These are phyloP conservation scores for Trametes sp. DNA, from an alignment of 1,284 basidiomycete species.

Conservation along the genomic window DNA sequence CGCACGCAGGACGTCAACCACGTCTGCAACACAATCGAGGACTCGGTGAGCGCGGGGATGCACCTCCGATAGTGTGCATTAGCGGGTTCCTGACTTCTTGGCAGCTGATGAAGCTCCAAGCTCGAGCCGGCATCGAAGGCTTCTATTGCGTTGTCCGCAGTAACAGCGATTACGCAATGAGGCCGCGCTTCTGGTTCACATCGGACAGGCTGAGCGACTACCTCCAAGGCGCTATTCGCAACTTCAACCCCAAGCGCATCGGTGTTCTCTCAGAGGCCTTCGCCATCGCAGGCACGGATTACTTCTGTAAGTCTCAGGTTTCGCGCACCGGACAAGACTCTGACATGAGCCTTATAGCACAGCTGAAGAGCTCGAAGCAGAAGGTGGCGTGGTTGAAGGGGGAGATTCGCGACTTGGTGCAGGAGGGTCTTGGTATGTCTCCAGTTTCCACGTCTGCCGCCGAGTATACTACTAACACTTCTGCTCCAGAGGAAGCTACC, in stretches of 20 bases:
- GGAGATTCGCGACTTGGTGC: background rate
- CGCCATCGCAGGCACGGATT: background rate
- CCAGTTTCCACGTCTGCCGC: no score
- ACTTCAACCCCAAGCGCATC: background rate
- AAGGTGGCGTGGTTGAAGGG: background rate
- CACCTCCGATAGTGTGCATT: background rate
- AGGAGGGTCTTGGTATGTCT: background rate
- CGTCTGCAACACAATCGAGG: background rate
- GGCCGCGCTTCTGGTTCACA: slow-evolving; percentile 5
- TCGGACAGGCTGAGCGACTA: background rate
- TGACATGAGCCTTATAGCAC: background rate
- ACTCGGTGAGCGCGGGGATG: background rate
- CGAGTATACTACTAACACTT: no score
- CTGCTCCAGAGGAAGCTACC: background rate
- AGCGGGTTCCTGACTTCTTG: background rate
- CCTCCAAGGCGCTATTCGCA: background rate
- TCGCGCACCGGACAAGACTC: background rate
- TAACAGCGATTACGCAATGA: background rate
- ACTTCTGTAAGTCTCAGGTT: background rate
- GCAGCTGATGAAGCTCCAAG: background rate
- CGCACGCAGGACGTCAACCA: slow-evolving; percentile 5
- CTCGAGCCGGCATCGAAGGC: background rate
- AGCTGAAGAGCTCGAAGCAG: background rate
- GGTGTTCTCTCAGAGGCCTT: slow-evolving; percentile 8
- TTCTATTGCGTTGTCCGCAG: slow-evolving; percentile 6